Conservation (phyloP, 164 flowering plant genomes). For the Vitis riparia region DNA sequence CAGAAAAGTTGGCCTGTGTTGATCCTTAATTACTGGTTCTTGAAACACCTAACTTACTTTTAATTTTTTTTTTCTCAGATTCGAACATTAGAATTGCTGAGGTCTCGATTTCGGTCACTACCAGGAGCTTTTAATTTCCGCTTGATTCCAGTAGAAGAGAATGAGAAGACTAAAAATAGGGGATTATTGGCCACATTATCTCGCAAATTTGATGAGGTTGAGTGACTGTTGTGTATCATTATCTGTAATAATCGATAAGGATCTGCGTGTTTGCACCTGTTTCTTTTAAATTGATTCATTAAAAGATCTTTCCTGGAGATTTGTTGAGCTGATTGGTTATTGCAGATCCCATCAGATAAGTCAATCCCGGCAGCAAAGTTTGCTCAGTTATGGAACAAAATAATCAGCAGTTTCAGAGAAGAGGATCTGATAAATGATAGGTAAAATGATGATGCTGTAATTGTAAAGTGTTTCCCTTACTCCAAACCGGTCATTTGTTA, state of each 20-base stretch:
- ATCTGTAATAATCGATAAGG: background rate
- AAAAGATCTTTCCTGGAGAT: background rate
- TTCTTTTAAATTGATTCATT: background rate
- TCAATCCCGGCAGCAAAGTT: slow-evolving; percentile 71
- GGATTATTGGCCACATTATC: slow-evolving; percentile 76
- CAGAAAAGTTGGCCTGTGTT: background rate
- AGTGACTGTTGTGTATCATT: background rate
- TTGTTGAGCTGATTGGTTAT: background rate
- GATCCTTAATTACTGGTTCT: background rate
- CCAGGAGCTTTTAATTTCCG: slow-evolving; percentile 89
- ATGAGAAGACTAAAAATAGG: slow-evolving; percentile 50
- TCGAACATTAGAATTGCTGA: slow-evolving; percentile 79
- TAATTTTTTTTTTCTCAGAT: slow-evolving; percentile 45
- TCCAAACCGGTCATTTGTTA: too few species aligned
- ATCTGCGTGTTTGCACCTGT: too few species aligned
- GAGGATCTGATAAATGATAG: slow-evolving; percentile 84
- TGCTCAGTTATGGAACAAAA: slow-evolving; percentile 89
- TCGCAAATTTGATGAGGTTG: slow-evolving; percentile 61
- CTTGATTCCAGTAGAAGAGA: slow-evolving; percentile 69
- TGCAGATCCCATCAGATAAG: slow-evolving; percentile 46
- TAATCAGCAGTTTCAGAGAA: slow-evolving; percentile 79
- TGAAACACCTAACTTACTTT: background rate
- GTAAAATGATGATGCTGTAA: slow-evolving; percentile 22
- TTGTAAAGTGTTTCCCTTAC: background rate
- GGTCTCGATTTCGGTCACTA: slow-evolving; percentile 75